These are phyloP conservation scores for Colletotrichum cuscutae DNA, from an alignment of 2,329 filamentous ascomycete species.

Conservation along the genomic window DNA sequence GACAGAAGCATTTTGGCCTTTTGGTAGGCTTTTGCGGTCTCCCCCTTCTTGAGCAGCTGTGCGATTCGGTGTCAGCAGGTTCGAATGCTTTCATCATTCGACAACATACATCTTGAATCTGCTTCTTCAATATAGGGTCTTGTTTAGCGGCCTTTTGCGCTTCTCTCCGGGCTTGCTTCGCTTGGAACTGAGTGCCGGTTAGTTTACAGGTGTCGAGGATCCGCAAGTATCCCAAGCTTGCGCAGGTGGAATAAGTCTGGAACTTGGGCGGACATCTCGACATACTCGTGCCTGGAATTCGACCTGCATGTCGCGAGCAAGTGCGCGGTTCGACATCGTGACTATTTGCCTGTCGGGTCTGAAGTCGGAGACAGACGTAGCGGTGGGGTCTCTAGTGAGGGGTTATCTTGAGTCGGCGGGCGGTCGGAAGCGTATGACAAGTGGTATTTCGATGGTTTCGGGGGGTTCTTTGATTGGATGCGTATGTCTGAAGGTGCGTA, in stretches of 20 bases:
- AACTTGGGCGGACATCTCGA: not conserved
- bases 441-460: not conserved
- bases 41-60: slow-evolving; percentile 68
- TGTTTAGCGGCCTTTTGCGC: slow-evolving; percentile 70
- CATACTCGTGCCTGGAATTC: slow-evolving; percentile 69
- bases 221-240: not conserved
- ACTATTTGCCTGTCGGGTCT: not conserved
- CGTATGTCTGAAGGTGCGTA: not conserved
- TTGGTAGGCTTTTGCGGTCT: slow-evolving; percentile 71
- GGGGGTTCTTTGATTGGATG: not conserved
- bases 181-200: slow-evolving; percentile 59
- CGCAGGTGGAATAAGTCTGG: not conserved
- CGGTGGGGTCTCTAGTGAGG: not conserved
- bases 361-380: not conserved
- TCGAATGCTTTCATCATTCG: not conserved
- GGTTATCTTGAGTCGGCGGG: not conserved
- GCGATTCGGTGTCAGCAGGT: not conserved
- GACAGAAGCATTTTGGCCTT: slow-evolving; percentile 72
- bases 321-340: slow-evolving; percentile 69
- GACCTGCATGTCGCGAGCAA: slow-evolving; percentile 69
- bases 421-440: not conserved
- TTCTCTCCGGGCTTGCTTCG: slow-evolving; percentile 70
- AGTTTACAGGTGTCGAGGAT: not conserved
- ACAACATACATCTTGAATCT: slow-evolving; percentile 63
- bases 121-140: slow-evolving; percentile 69